A percentile compares a stretch with the other conserved stretches of the same genome.
Conservation (phyloP, 768 basidiomycete genomes). For the Collybia sp. region DNA sequence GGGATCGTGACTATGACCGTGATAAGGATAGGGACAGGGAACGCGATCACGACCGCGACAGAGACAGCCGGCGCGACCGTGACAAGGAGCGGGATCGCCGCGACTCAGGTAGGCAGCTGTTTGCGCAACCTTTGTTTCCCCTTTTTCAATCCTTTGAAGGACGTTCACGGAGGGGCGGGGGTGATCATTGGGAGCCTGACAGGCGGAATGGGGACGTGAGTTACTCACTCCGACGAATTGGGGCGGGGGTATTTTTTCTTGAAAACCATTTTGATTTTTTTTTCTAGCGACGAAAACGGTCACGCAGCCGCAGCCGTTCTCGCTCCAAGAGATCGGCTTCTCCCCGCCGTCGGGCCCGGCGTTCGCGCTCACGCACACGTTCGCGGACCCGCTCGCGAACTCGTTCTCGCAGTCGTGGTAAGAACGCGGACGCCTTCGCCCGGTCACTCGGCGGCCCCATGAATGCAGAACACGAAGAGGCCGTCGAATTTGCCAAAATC, state of each 20-base stretch:
- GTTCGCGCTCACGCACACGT: constrained; percentile 40
- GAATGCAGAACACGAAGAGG: constrained; percentile 90
- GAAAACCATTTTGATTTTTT: too few species aligned
- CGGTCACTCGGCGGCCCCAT: constrained; percentile 85
- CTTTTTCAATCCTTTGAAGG: constrained; percentile 16
- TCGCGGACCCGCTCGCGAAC: constrained; percentile 58
- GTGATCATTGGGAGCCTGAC: constrained; percentile 85
- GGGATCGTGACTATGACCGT: constrained; percentile 32
- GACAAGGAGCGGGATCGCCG: constrained; percentile 49
- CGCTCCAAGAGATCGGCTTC: constrained; percentile 67
- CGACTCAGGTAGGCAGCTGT: constrained; percentile 44
- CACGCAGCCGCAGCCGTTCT: constrained; percentile 62
- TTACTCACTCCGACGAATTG: too few species aligned
- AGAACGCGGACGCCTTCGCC: constrained; percentile 60
- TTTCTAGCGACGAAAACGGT: constrained; percentile 61
- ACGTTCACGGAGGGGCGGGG: constrained; percentile 40
- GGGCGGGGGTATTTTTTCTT: too few species aligned
- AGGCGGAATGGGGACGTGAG: constrained; percentile 66
- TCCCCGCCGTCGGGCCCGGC: constrained; percentile 52
- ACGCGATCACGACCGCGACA: constrained; percentile 28
- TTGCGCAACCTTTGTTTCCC: constrained; percentile 1
- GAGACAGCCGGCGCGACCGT: constrained; percentile 30
- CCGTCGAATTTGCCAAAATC: constrained; percentile 90
- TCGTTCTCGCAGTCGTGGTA: constrained; percentile 65
- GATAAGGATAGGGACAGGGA: constrained; percentile 31